A percentile compares a stretch with the other conserved stretches of the same genome.
Evolutionary conservation across 2,329 filamentous ascomycete species (phyloP).

Genomic region (Colletotrichum incanum): DNA sequence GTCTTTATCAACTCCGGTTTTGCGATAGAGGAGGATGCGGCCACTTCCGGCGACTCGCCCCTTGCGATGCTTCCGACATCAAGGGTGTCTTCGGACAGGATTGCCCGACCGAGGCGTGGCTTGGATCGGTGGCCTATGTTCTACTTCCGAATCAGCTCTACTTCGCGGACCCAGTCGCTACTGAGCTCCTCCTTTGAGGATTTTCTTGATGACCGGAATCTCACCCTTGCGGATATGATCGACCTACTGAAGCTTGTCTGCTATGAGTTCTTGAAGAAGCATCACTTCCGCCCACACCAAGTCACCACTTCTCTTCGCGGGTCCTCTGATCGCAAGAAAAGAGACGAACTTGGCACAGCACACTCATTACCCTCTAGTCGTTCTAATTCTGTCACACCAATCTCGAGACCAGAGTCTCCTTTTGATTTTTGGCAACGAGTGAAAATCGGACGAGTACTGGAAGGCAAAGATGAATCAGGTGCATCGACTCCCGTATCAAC

Average conservation of each 20-base stretch:
- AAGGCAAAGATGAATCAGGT: neutral
- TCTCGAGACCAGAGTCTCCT: conserved; percentile 46
- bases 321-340: neutral
- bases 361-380: conserved; percentile 14
- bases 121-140: conserved; percentile 93
- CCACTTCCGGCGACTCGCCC: conserved; percentile 54
- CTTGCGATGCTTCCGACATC: conserved; percentile 57
- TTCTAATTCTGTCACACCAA: conserved; percentile 30
- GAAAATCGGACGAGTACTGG: conserved; percentile 48
- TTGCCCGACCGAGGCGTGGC: conserved; percentile 71
- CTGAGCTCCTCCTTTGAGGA: conserved; percentile 45
- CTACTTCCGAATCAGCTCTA: conserved; percentile 75
- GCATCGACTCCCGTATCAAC: conserved; percentile 2
- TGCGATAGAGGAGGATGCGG: conserved; percentile 70
- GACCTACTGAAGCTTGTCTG: conserved; percentile 79
- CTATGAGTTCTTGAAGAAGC: conserved; percentile 81
- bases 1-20: conserved; percentile 85
- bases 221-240: conserved; percentile 66
- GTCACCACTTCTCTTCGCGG: conserved; percentile 43
- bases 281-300: conserved; percentile 75
- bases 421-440: conserved; percentile 59
- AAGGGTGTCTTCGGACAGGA: conserved; percentile 62
- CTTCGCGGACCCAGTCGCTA: neutral
- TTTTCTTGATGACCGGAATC: conserved; percentile 62
- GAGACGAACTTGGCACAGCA: neutral